Evolutionary conservation across 2,329 filamentous ascomycete genomes (phyloP), one percentile per base, ranked within the genome.

Genomic region (Aspergillus pseudonomiae): DNA sequence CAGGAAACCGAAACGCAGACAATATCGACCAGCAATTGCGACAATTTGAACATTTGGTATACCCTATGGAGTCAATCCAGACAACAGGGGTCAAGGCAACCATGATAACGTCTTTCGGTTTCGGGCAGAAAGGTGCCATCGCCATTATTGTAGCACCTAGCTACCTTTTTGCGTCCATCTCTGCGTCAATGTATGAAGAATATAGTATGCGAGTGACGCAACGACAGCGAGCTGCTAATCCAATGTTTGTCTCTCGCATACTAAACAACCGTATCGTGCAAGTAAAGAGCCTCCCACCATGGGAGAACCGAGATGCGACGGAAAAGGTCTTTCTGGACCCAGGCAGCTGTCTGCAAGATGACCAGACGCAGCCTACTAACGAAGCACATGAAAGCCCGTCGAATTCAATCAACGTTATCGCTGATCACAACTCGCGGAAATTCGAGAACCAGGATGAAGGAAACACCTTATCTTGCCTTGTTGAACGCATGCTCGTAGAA

Each of bases 1-100:
- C 94, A 14, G 94, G 94, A 63, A 98, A 98, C 83, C 90, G 93
- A 73, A 98, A 98, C 72, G 94, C 94, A 59, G 94, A 98, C 84
- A 98, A 98, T 69, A 88, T 98, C 61, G 94, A 98, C 32, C 32
- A 34, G 1, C 54, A 68, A 11, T 67, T 80, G 3, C 62, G 68
- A 46, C 60, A 68, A 19, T 74, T 66, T 57, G 67, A 74, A 21
- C 70, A 76, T 36, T 68, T 81, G 3, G 70, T 74, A 1, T 81
- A 76, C 57, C 78, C 77, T 0, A 69, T 65, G 54, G 43, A 68
- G 6, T 67, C 66, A 1, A 66, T 78, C 0, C 63, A 64, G n/a
- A 63, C 57, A 4, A 46, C 63, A 0, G 68, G 67, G 4, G 52
- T 78, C 6, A 78, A 77, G 39, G 79, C 80, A 2, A 77, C 78